Percentiles rank a stretch among this genome's conserved stretches.
Evolutionary conservation across 768 basidiomycete genomes (phyloP).

Genomic region (Sarcodon sp.): DNA sequence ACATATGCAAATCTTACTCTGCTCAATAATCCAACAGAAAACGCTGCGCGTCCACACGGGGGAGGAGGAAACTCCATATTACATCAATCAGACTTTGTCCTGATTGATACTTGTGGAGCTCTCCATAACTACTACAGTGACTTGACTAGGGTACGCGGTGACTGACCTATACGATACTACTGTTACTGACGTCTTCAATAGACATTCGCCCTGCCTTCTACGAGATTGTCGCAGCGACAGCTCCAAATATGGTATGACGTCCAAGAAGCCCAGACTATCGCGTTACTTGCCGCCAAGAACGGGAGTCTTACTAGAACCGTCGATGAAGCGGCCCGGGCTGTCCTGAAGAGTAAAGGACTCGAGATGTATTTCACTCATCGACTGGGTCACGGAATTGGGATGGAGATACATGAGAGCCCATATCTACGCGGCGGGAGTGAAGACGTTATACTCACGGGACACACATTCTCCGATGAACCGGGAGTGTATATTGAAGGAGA

Average conservation of each 20-base stretch:
- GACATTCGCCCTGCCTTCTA: constrained; percentile 57
- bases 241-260: constrained; percentile 53
- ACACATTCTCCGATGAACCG: constrained; percentile 78
- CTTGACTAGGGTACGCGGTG: constrained; percentile 51
- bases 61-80: constrained; percentile 57
- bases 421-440: constrained; percentile 65
- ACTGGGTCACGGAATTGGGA: constrained; percentile 73
- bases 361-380: constrained; percentile 67
- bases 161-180: background rate
- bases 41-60: constrained; percentile 82
- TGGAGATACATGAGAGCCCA: constrained; percentile 75
- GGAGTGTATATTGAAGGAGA: constrained; percentile 62
- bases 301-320: constrained; percentile 40
- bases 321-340: constrained; percentile 46
- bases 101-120: constrained; percentile 64
- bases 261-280: constrained; percentile 45
- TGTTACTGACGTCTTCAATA: constrained; percentile 7
- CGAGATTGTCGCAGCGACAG: constrained; percentile 40
- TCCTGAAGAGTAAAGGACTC: constrained; percentile 30
- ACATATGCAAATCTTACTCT: background rate
- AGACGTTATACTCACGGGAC: constrained; percentile 43
- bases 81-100: constrained; percentile 42
- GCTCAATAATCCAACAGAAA: constrained; percentile 32
- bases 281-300: constrained; percentile 31
- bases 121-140: constrained; percentile 72